These are phyloP conservation scores for Aspergillus eucalypticola DNA, from an alignment of 2,329 filamentous ascomycete species.

Conservation along the genomic window DNA sequence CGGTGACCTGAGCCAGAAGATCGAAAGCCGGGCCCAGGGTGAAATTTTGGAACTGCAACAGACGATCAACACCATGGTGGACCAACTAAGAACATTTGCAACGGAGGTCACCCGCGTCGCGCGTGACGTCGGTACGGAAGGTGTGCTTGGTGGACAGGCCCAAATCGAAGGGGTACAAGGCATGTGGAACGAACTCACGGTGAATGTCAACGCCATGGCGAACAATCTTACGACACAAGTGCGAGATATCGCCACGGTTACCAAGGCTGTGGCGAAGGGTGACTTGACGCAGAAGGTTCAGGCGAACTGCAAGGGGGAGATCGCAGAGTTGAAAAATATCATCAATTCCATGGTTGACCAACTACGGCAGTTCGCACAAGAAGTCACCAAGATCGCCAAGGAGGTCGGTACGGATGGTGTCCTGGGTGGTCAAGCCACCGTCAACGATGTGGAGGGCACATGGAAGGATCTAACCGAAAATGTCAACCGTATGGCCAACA, in stretches of 20 bases:
- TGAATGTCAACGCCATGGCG: conserved; percentile 86
- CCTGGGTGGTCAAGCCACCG: conserved; percentile 89
- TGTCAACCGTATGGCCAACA: conserved; percentile 98
- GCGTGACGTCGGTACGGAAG: conserved; percentile 80
- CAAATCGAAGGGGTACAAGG: conserved; percentile 81
- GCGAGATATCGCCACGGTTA: conserved; percentile 84
- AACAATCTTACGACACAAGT: conserved; percentile 86
- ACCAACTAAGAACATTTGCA: conserved; percentile 79
- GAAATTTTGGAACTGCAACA: conserved; percentile 82
- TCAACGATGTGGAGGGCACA: conserved; percentile 94
- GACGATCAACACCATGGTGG: conserved; percentile 88
- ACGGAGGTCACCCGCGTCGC: conserved; percentile 82
- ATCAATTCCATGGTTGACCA: conserved; percentile 99
- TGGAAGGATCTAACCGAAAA: conserved; percentile 95
- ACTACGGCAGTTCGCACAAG: conserved; percentile 91
- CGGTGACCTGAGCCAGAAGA: conserved; percentile 81
- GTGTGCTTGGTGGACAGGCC: conserved; percentile 78
- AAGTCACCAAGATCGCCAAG: conserved; percentile 93
- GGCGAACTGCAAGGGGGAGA: conserved; percentile 88
- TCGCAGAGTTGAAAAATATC: conserved; percentile 90
- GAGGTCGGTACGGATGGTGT: conserved; percentile 96
- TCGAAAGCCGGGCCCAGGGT: conserved; percentile 75
- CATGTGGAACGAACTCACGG: conserved; percentile 85
- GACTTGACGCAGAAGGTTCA: conserved; percentile 97
- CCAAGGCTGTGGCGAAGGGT: conserved; percentile 71